A percentile compares a stretch with the other conserved stretches of the same genome.
Conservation (phyloP, 2,329 filamentous ascomycete genomes). For the Curvularia sp. region DNA sequence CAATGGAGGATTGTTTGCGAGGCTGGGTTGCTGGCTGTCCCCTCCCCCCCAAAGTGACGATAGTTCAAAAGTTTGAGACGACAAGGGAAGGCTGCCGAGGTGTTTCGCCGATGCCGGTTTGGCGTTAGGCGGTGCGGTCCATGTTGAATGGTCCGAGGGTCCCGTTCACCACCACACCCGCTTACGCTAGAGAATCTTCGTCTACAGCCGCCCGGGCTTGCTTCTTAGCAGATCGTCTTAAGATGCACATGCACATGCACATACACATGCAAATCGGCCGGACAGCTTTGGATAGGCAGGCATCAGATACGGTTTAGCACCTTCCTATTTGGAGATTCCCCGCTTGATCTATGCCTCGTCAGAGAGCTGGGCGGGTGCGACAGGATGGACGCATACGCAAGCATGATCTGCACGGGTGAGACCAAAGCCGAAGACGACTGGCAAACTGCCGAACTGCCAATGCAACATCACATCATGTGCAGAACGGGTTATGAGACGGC, state of each 20-base stretch:
- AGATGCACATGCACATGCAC: not conserved
- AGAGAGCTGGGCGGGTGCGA: not conserved
- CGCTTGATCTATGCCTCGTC: not conserved
- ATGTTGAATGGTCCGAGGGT: not conserved
- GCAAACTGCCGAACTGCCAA: not conserved
- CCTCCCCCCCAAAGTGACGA: not conserved
- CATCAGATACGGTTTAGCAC: not conserved
- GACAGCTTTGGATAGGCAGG: not conserved
- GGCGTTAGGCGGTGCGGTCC: conserved; percentile 5
- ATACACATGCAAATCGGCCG: not conserved
- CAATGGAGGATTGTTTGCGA: not conserved
- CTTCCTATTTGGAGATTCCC: not conserved
- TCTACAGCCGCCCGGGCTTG: not conserved
- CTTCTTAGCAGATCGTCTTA: not conserved
- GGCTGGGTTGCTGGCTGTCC: not conserved
- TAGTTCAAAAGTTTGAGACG: conserved; percentile 28
- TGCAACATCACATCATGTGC: not conserved
- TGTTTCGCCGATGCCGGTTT: conserved; percentile 19
- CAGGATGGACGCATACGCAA: not conserved
- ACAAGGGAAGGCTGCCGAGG: conserved; percentile 15
- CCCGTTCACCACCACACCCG: not conserved
- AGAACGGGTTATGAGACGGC: not conserved
- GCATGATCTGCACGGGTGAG: not conserved
- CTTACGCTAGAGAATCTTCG: not conserved
- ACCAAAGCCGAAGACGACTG: not conserved